Conservation (phyloP, 352 stramenopile genomes). For the Pythium brassicae region DNA sequence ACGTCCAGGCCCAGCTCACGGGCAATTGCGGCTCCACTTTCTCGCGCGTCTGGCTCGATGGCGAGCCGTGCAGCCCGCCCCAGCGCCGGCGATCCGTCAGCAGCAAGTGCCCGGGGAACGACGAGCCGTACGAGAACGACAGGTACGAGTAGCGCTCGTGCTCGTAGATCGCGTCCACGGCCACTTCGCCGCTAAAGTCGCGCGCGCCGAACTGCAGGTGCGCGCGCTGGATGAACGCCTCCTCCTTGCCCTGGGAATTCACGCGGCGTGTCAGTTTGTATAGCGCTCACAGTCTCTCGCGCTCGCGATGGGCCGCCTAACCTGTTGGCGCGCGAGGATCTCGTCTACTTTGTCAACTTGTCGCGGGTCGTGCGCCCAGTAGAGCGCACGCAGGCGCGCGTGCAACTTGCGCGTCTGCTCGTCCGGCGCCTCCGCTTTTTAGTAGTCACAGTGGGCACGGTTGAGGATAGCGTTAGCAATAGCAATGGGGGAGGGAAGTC, state of each 20-base stretch:
- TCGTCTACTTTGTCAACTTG: slow-evolving; percentile 62
- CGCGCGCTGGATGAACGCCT: slow-evolving; percentile 52
- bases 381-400: slow-evolving; percentile 53
- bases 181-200: slow-evolving; percentile 62
- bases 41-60: slow-evolving; percentile 49
- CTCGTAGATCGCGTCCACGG: slow-evolving; percentile 75
- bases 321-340: slow-evolving; percentile 39
- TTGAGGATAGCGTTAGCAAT: background rate
- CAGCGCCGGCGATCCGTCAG: slow-evolving; percentile 60
- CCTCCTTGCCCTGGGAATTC: slow-evolving; percentile 35
- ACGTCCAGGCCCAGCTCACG: slow-evolving; percentile 63
- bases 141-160: slow-evolving; percentile 81
- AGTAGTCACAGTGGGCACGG: too few species aligned
- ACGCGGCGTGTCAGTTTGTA: background rate
- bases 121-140: slow-evolving; percentile 68
- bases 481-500: too few species aligned
- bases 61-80: slow-evolving; percentile 47
- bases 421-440: slow-evolving; percentile 1
- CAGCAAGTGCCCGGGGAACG: slow-evolving; percentile 64
- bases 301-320: too few species aligned
- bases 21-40: slow-evolving; percentile 66
- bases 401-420: slow-evolving; percentile 19
- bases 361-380: slow-evolving; percentile 67
- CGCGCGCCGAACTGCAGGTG: slow-evolving; percentile 63
- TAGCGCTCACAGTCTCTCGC: background rate